These are phyloP conservation scores for Podosphaera leucotricha DNA, from an alignment of 2,329 filamentous ascomycete genomes.

Conservation along the genomic window DNA sequence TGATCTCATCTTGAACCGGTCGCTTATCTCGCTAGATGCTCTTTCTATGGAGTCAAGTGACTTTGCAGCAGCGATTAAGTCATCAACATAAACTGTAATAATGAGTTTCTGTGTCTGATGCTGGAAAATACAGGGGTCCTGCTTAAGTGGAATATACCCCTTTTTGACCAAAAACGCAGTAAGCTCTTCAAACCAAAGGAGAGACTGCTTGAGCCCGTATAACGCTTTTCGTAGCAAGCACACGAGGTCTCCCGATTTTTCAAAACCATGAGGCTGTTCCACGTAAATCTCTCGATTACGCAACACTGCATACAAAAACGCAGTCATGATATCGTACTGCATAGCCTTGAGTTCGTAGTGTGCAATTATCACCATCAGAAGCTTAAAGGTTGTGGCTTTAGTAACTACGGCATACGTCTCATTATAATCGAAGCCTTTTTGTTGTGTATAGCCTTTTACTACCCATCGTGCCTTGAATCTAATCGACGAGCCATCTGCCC, in stretches of 20 bases:
- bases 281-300: not conserved
- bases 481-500: not conserved
- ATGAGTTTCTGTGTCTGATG: not conserved
- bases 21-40: not conserved
- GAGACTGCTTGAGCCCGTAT: not conserved
- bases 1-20: not conserved
- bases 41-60: not conserved
- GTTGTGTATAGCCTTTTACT: not conserved
- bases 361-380: not conserved
- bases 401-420: not conserved
- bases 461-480: not conserved
- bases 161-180: not conserved
- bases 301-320: not conserved
- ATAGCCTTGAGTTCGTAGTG: conserved; percentile 1
- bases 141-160: not conserved
- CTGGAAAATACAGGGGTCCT: not conserved
- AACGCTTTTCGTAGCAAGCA: not conserved
- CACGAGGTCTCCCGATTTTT: not conserved
- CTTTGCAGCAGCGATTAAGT: not conserved
- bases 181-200: not conserved
- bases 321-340: conserved; percentile 1
- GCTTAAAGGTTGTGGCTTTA: not conserved
- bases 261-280: not conserved
- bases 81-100: conserved; percentile 1
- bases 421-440: not conserved